Evolutionary conservation across 1,284 basidiomycete genomes (phyloP).

Genomic region (Xerocomus amazonicus): DNA sequence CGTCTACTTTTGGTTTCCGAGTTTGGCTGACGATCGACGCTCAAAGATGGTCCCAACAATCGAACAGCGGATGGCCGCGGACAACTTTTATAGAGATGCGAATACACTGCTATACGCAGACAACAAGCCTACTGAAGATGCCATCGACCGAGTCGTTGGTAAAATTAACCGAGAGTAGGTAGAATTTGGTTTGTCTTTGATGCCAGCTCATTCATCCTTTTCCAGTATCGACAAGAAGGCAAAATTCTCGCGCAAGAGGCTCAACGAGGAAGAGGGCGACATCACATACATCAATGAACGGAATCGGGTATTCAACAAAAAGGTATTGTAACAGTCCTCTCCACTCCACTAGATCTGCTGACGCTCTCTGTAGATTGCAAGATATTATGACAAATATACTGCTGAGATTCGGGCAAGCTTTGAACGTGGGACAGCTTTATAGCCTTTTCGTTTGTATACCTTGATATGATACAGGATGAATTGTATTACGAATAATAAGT

Average conservation of each 20-base stretch:
- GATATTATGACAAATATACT: constrained; percentile 98
- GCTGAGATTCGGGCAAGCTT: constrained; percentile 92
- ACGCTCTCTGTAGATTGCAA: constrained; percentile 58
- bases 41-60: constrained; percentile 49
- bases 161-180: constrained; percentile 94
- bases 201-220: constrained; percentile 1
- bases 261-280: constrained; percentile 90
- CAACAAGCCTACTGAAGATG: constrained; percentile 90
- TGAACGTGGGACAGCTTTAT: constrained; percentile 91
- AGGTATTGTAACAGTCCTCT: constrained; percentile 48
- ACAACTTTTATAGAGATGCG: constrained; percentile 85
- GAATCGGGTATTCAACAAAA: constrained; percentile 99
- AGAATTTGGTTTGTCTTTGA: neutral
- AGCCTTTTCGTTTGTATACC: constrained; percentile 12
- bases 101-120: constrained; percentile 91
- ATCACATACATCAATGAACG: constrained; percentile 99
- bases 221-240: constrained; percentile 79
- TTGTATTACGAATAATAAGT: constrained; percentile 2
- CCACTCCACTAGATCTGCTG: neutral
- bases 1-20: constrained; percentile 9
- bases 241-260: constrained; percentile 83
- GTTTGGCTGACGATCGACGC: constrained; percentile 3
- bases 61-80: constrained; percentile 64
- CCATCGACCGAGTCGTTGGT: constrained; percentile 86
- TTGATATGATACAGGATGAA: neutral